Percentiles rank a stretch among this genome's conserved stretches.
These are phyloP conservation scores for Balansia obtecta DNA, from an alignment of 2,329 filamentous ascomycete species.

Conservation along the genomic window DNA sequence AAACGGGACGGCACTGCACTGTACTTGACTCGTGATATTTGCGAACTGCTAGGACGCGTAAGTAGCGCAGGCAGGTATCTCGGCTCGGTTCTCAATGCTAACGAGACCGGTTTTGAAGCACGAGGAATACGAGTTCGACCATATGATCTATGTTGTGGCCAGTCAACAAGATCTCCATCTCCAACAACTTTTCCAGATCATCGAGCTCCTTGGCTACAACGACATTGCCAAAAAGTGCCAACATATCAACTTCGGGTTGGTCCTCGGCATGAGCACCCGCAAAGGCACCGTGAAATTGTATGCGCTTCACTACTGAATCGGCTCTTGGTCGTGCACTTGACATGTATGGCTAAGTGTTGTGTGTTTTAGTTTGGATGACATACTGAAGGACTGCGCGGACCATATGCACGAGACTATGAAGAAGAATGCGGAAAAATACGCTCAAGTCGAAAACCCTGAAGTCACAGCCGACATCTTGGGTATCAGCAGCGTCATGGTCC, in stretches of 20 bases:
- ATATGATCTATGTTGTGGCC: slow-evolving; percentile 70
- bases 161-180: slow-evolving; percentile 62
- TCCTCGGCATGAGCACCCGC: slow-evolving; percentile 57
- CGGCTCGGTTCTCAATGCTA: neutral
- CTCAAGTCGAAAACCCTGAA: slow-evolving; percentile 73
- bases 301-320: neutral
- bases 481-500: slow-evolving; percentile 93
- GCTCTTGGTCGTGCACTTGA: neutral
- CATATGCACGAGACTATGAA: slow-evolving; percentile 98
- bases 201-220: slow-evolving; percentile 56
- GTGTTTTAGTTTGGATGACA: slow-evolving; percentile 8
- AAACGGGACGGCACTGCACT: slow-evolving; percentile 65
- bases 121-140: slow-evolving; percentile 54
- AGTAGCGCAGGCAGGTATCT: slow-evolving; percentile 1
- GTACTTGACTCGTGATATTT: slow-evolving; percentile 69
- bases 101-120: slow-evolving; percentile 14
- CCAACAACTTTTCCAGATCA: slow-evolving; percentile 58
- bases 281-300: slow-evolving; percentile 62
- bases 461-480: slow-evolving; percentile 77
- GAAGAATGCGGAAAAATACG: slow-evolving; percentile 81
- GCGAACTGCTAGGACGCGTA: slow-evolving; percentile 53
- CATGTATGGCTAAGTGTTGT: neutral
- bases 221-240: slow-evolving; percentile 57
- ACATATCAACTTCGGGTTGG: slow-evolving; percentile 66
- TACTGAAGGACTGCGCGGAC: slow-evolving; percentile 56